Percentiles rank a stretch among this genome's conserved stretches.
Conservation (phyloP, 768 basidiomycete genomes). For the Dioszegia crocea region DNA sequence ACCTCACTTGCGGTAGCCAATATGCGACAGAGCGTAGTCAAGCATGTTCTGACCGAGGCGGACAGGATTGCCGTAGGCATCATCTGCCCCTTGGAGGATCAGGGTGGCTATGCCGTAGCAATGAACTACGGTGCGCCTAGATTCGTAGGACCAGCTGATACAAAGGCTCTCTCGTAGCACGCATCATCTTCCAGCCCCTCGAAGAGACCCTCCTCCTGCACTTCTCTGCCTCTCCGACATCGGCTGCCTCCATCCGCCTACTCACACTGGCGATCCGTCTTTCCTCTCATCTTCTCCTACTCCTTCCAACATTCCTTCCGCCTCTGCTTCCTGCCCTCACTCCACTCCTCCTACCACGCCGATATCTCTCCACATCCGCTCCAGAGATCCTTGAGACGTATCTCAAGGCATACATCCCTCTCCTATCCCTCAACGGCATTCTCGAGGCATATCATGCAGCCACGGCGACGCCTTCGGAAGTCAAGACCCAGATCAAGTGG, state of each 20-base stretch:
- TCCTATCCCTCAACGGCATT: constrained; percentile 82
- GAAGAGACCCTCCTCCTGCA: constrained; percentile 87
- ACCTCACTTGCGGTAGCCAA: constrained; percentile 71
- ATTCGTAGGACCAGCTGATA: too few relatives aligned
- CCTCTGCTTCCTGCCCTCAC: constrained; percentile 68
- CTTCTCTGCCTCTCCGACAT: constrained; percentile 64
- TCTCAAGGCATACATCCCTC: constrained; percentile 75
- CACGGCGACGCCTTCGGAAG: constrained; percentile 63
- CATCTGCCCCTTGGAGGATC: constrained; percentile 76
- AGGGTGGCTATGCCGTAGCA: constrained; percentile 92
- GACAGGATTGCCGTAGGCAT: constrained; percentile 84
- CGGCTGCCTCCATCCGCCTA: constrained; percentile 46
- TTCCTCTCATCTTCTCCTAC: constrained; percentile 63
- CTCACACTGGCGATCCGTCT: constrained; percentile 59
- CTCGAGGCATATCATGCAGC: constrained; percentile 87
- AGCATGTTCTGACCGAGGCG: constrained; percentile 92
- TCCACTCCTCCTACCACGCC: constrained; percentile 61
- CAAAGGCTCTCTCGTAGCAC: constrained; percentile 81
- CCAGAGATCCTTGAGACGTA: constrained; percentile 72
- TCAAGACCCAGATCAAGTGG: constrained; percentile 66
- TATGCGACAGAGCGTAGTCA: constrained; percentile 82
- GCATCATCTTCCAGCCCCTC: constrained; percentile 89
- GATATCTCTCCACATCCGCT: constrained; percentile 67
- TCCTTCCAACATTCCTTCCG: constrained; percentile 71
- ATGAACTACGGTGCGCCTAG: constrained; percentile 77